Evolutionary conservation across 2,329 filamentous ascomycete species (phyloP), one percentile per base, ranked within the genome.

Genomic region (Waltergamsia citrina): DNA sequence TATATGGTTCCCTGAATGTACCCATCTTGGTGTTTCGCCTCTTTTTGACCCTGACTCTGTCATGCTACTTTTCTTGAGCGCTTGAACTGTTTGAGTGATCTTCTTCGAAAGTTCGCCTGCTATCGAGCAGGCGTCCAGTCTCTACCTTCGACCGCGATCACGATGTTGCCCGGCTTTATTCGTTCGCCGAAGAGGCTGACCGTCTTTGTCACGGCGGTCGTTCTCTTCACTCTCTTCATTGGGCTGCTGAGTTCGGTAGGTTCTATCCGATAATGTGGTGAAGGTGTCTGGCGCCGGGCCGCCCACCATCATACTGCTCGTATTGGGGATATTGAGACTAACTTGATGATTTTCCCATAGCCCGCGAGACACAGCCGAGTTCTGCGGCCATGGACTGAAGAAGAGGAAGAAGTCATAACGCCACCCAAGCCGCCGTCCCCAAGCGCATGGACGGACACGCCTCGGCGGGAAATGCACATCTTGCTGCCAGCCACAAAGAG

Each of bases 401-500:
- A 33, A 18, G 31, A 9, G 14, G 31, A 23, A 6, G 6, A 24
- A 12, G 16, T 31, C 29, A 15, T 15, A 11, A n/a, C 9, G 12
- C 12, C 12, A 21, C 14, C 14, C 20, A 30, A 24, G 31, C 34
- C 21, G 29, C 29, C 8, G 19, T 20, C 32, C 8, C 7, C 7
- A 9, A 9, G 23, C 25, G 29, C 6, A 38, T 33, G 30, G 30
- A 24, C 3, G 6, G n/a, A 33, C 15, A 11, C 30, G n/a, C 18
- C 30, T n/a, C 12, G 14, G 18, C 30, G 30, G 10, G 19, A 39
- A 3, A 35, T 50, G 15, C 48, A 50, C 21, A 37, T 54, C 5
- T 35, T 55, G 6, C 41, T 53, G 2, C 45, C 48, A 0, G 48
- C 48, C 6, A 51, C 50, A n/a, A 28, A 41, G 5, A 40, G 41